Evolutionary conservation across 2,329 filamentous ascomycete species (phyloP), one percentile per base, ranked within the genome.

Genomic region (Arthrobotrys sinensis): DNA sequence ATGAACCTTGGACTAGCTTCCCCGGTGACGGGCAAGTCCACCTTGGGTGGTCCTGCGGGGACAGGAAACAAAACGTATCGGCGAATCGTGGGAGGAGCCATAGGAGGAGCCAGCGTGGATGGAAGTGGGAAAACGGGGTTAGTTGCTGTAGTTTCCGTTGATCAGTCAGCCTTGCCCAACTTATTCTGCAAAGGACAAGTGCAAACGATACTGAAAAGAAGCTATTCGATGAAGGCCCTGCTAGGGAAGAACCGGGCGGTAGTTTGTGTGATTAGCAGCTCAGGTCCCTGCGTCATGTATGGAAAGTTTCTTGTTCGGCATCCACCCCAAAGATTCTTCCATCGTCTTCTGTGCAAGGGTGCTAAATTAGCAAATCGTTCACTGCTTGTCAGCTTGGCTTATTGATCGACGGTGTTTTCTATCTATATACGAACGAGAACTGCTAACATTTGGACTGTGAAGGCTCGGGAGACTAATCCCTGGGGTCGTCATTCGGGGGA

Each of bases 271-370:
- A 72, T 43, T 63, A 57, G 48, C 40, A 73, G 62, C 48, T 65
- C n/a, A 60, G 66, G 73, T 71, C 73, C 73, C 73, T 77, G 73
- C 67, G 73, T 77, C 73, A 77, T 77, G 65, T 52, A 77, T 77
- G 57, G 66, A 77, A 77, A 38, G 40, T 52, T 66, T 77, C 45
- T 52, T 24, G 43, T 43, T 53, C 34, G 52, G 65, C 55, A 62
- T 65, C 64, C 46, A 34, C 43, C 45, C 48, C 32, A 24, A 55
- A 40, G 10, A 21, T 57, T 40, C 70, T 77, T 77, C 66, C 73
- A 77, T 62, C 60, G 60, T 2, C 32, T 77, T 77, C 73, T 62
- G 60, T 40, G 66, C 73, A 71, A 66, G 73, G 66, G 34, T 77
- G 60, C 34, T 53, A 66, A 71, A 66, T 66, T 77, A 67, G 65